Evolutionary conservation across 768 basidiomycete species (phyloP).

Genomic region (Suillus occidentalis): DNA sequence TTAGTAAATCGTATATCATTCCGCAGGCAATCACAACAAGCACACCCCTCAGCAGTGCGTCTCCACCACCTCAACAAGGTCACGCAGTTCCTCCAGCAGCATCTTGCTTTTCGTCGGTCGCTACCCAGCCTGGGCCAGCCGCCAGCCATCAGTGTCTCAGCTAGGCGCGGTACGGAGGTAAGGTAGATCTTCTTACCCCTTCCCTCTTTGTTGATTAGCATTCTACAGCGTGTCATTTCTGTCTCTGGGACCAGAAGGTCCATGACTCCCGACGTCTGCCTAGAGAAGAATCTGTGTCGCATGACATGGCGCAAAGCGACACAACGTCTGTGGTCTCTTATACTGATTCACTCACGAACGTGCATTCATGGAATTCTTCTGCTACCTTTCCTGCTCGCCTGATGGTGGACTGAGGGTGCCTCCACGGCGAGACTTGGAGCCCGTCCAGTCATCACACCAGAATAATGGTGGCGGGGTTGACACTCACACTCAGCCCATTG

Average conservation of each 20-base stretch:
- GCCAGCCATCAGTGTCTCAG: neutral
- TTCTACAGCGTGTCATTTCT: neutral
- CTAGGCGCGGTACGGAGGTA: neutral
- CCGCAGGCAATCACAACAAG: neutral
- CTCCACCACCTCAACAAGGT: neutral
- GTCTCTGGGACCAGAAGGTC: neutral
- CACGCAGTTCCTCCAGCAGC: neutral
- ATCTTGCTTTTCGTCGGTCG: neutral
- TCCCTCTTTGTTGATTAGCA: neutral
- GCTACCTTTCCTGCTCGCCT: neutral
- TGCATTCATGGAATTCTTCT: neutral
- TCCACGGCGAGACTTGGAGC: too few species aligned
- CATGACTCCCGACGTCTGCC: neutral
- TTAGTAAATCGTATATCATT: neutral
- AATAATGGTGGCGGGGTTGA: too few species aligned
- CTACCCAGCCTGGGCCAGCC: neutral
- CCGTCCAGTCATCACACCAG: too few species aligned
- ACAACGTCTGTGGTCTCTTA: neutral
- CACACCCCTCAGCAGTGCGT: neutral
- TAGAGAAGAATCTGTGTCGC: neutral
- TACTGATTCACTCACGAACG: neutral
- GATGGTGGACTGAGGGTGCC: neutral
- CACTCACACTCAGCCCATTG: too few species aligned
- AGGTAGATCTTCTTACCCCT: neutral
- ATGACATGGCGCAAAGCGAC: neutral